Conservation (phyloP, 2,329 filamentous ascomycete species). For the Coniella lustricola region DNA sequence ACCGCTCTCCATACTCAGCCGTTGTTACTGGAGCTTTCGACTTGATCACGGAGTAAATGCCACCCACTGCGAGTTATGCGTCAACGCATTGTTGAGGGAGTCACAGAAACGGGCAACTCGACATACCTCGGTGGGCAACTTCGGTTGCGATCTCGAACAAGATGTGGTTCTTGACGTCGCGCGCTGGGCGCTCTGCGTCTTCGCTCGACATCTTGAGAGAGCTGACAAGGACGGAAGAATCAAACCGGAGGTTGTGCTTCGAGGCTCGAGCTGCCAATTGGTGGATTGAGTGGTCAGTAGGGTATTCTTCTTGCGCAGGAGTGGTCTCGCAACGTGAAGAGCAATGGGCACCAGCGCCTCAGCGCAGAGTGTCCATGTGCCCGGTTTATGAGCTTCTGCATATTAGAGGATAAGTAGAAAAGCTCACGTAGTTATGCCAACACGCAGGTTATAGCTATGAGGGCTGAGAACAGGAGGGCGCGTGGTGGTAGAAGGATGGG, state of each 20-base stretch:
- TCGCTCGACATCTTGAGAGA: slow-evolving; percentile 36
- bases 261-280: slow-evolving; percentile 2
- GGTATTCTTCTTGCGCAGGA: background rate
- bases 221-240: slow-evolving; percentile 3
- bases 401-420: too few species aligned
- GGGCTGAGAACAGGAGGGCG: too few species aligned
- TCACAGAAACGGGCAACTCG: background rate
- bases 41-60: slow-evolving; percentile 98
- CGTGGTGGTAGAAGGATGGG: too few species aligned
- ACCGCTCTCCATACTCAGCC: slow-evolving; percentile 95
- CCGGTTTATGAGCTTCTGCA: too few species aligned
- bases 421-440: too few species aligned
- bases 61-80: slow-evolving; percentile 59
- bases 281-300: background rate
- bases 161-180: slow-evolving; percentile 88
- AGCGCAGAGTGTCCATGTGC: too few species aligned
- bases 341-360: too few species aligned
- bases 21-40: slow-evolving; percentile 97
- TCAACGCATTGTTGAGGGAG: slow-evolving; percentile 18
- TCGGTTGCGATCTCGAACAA: slow-evolving; percentile 97
- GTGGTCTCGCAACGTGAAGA: background rate
- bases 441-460: too few species aligned
- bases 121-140: slow-evolving; percentile 86
- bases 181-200: slow-evolving; percentile 36
- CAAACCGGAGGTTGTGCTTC: too few species aligned